Evolutionary conservation across 257 asterid species (phyloP).

Genomic region (Ajuga chamaepitys): DNA sequence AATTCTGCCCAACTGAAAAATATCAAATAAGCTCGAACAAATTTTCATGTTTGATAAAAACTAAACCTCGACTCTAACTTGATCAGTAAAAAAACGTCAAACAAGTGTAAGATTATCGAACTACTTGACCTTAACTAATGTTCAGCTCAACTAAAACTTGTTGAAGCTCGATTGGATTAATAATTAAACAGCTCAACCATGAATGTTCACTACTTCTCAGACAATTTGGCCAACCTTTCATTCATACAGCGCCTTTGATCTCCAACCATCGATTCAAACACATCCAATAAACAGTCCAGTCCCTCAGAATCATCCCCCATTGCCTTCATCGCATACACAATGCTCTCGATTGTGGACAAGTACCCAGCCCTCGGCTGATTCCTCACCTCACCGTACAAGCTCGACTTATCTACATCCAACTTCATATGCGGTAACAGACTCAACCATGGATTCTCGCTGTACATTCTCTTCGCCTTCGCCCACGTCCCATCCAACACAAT

Average conservation of each 20-base stretch:
- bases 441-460: constrained; percentile 88
- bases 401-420: constrained; percentile 45
- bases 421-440: constrained; percentile 66
- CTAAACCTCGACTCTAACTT: too few species aligned
- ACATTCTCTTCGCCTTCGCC: constrained; percentile 94
- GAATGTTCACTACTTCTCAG: constrained; percentile 13
- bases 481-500: constrained; percentile 86
- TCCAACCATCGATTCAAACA: constrained; percentile 80
- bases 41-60: too few species aligned
- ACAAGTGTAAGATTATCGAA: too few species aligned
- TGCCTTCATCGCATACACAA: constrained; percentile 78
- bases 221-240: constrained; percentile 44
- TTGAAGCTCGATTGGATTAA: too few species aligned
- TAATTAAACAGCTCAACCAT: too few species aligned
- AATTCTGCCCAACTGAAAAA: too few species aligned
- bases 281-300: constrained; percentile 61
- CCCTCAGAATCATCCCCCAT: constrained; percentile 48
- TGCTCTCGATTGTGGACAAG: constrained; percentile 90
- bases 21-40: too few species aligned
- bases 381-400: constrained; percentile 88
- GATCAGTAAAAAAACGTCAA: too few species aligned
- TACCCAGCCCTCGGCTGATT: constrained; percentile 75
- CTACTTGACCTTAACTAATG: too few species aligned
- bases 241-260: constrained; percentile 73
- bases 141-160: too few species aligned